phyloP scores from a whole-genome alignment of 2,329 filamentous ascomycete genomes.

The Xylariaceae sp. region DNA sequence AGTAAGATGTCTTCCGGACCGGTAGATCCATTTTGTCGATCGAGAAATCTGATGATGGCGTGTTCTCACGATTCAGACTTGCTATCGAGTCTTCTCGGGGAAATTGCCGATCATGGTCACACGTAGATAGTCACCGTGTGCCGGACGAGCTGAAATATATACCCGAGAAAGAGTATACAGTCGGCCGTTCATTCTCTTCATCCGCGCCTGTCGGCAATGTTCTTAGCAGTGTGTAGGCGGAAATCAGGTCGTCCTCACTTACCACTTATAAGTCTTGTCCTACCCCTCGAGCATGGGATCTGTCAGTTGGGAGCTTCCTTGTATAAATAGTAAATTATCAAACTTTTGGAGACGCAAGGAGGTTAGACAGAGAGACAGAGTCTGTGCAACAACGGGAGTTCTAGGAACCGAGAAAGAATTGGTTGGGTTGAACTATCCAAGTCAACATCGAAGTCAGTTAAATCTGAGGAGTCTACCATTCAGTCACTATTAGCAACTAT shows the following conservation, averaged over 20 bases:
- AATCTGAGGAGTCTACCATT: not conserved
- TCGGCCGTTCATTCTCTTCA: not conserved
- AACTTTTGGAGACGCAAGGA: not conserved
- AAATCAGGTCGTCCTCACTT: not conserved
- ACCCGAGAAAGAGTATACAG: too few relatives aligned
- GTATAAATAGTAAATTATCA: not conserved
- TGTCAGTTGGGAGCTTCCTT: not conserved
- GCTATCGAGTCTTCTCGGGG: not conserved
- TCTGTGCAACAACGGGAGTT: constrained; percentile 1
- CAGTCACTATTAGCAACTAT: not conserved
- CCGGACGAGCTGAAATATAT: not conserved
- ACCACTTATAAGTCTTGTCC: not conserved
- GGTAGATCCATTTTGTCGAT: too few relatives aligned
- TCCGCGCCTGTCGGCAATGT: too few relatives aligned
- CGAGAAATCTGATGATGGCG: too few relatives aligned
- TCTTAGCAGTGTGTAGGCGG: not conserved
- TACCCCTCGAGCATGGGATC: not conserved
- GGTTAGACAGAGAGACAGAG: not conserved
- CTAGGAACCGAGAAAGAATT: too few relatives aligned
- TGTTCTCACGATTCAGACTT: not conserved
- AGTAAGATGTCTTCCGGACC: too few relatives aligned
- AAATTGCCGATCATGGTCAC: not conserved
- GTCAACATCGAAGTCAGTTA: not conserved
- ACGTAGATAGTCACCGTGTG: not conserved
- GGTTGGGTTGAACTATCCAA: not conserved